These are phyloP conservation scores for Westerdykella sp. DNA, from an alignment of 2,329 filamentous ascomycete species.

Conservation along the genomic window DNA sequence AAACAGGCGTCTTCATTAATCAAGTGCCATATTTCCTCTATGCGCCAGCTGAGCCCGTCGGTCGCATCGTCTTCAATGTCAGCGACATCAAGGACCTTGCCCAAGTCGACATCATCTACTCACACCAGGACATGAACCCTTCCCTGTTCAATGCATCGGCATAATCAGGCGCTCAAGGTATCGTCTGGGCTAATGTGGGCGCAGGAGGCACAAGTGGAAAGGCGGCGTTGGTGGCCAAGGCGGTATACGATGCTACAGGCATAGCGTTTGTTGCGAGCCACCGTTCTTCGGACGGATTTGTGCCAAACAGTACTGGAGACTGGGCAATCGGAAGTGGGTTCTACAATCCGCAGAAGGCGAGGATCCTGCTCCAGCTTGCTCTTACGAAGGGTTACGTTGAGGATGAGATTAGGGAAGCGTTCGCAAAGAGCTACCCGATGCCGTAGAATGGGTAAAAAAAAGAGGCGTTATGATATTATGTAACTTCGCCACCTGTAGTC, in stretches of 20 bases:
- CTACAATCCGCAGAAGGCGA: constrained; percentile 52
- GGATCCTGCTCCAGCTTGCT: constrained; percentile 45
- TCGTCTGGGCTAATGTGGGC: constrained; percentile 53
- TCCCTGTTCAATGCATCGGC: constrained; percentile 45
- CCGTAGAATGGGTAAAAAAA: constrained; percentile 4
- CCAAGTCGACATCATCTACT: constrained; percentile 52
- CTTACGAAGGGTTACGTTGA: constrained; percentile 19
- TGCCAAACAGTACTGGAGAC: constrained; percentile 31
- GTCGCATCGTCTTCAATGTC: constrained; percentile 39
- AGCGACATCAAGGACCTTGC: constrained; percentile 45
- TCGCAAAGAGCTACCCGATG: constrained; percentile 29
- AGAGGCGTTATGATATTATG: background rate
- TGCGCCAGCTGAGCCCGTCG: constrained; percentile 42
- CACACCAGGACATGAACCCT: constrained; percentile 49
- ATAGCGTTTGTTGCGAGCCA: constrained; percentile 50
- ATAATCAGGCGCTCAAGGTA: constrained; percentile 47
- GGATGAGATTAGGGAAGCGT: constrained; percentile 43
- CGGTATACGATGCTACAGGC: constrained; percentile 41
- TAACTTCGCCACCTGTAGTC: background rate
- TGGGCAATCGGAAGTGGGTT: constrained; percentile 45
- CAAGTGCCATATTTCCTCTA: constrained; percentile 57
- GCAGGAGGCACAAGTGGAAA: constrained; percentile 43
- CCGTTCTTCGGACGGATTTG: constrained; percentile 49
- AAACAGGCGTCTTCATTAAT: constrained; percentile 54
- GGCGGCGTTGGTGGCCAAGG: constrained; percentile 35